These are phyloP conservation scores for Lactarius sp. DNA, from an alignment of 768 basidiomycete species.

Conservation along the genomic window DNA sequence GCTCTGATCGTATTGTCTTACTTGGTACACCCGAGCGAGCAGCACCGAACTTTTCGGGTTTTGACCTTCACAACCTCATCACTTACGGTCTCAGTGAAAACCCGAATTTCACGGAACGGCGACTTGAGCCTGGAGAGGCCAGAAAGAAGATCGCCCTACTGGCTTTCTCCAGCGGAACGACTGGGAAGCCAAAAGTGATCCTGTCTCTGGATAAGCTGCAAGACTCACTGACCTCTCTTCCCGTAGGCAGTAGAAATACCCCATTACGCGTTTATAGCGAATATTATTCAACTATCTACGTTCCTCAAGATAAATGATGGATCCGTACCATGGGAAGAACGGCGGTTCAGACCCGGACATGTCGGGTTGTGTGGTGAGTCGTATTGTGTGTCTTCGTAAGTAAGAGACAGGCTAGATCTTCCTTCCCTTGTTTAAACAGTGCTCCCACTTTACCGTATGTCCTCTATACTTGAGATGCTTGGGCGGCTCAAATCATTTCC, in stretches of 20 bases:
- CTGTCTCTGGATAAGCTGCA: background rate
- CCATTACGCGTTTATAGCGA: conserved; percentile 56
- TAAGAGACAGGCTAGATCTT: background rate
- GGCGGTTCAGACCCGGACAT: conserved; percentile 50
- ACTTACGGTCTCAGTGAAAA: conserved; percentile 35
- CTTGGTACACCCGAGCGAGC: conserved; percentile 22
- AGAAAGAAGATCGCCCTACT: conserved; percentile 59
- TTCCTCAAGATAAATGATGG: conserved; percentile 30
- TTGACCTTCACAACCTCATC: conserved; percentile 45
- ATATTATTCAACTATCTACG: conserved; percentile 31
- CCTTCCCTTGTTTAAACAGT: conserved; percentile 20
- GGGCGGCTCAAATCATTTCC: background rate
- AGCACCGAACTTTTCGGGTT: background rate
- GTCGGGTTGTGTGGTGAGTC: conserved; percentile 48
- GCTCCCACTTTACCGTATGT: conserved; percentile 29
- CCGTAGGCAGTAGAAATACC: conserved; percentile 58
- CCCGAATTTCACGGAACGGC: conserved; percentile 41
- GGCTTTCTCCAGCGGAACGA: conserved; percentile 71
- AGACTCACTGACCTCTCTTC: background rate
- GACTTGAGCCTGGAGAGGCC: conserved; percentile 52
- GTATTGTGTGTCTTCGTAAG: background rate
- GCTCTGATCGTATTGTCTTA: conserved; percentile 29
- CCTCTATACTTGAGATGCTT: background rate
- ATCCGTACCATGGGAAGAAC: conserved; percentile 35
- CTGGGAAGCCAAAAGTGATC: conserved; percentile 42